phyloP scores from a whole-genome alignment of 306 rosid genomes.

The Cucurbita maxima region DNA sequence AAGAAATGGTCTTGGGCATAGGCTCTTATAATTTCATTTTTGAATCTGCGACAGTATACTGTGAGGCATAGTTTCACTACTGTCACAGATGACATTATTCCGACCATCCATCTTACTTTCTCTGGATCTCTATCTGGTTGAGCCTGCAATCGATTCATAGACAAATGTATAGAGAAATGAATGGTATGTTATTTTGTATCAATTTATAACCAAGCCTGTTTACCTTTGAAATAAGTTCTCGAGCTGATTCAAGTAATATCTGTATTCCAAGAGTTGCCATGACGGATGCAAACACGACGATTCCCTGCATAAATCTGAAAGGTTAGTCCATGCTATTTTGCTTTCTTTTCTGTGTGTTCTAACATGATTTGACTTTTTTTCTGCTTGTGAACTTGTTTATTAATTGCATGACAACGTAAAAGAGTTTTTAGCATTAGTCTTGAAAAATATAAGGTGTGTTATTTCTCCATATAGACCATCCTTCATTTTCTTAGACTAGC shows the following conservation, averaged over 20 bases:
- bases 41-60: conserved; percentile 66
- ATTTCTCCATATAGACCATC: not conserved
- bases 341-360: not conserved
- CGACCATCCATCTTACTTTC: conserved; percentile 83
- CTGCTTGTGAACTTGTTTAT: not conserved
- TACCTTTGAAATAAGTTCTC: conserved; percentile 56
- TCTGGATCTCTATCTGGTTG: conserved; percentile 48
- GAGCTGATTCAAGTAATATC: conserved; percentile 62
- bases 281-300: conserved; percentile 78
- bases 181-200: not conserved
- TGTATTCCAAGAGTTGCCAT: conserved; percentile 94
- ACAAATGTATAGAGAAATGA: not conserved
- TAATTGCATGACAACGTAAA: not conserved
- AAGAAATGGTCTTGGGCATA: conserved; percentile 91
- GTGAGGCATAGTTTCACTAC: conserved; percentile 41
- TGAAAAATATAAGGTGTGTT: not conserved
- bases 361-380: not conserved
- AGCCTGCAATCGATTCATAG: conserved; percentile 19
- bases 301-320: conserved; percentile 33
- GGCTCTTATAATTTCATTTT: conserved; percentile 65
- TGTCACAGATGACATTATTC: conserved; percentile 63
- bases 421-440: not conserved
- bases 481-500: not conserved
- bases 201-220: not conserved
- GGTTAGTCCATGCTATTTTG: not conserved